These are phyloP conservation scores for Vigna reflexopilosa DNA, from an alignment of 306 rosid species.

Conservation along the genomic window DNA sequence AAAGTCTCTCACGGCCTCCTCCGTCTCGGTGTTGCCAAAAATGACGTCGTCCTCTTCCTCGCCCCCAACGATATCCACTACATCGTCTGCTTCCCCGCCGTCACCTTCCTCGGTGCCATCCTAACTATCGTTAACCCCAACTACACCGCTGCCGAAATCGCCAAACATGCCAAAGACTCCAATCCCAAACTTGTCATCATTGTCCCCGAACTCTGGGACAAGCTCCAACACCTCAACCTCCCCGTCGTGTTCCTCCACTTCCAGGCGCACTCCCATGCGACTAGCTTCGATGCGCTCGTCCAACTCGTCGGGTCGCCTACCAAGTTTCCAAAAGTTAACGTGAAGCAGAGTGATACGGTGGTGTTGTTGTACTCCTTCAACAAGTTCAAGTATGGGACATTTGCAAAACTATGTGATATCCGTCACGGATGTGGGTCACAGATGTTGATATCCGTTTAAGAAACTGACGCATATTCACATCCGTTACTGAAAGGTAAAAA, in stretches of 20 bases:
- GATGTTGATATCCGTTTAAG: too few relatives aligned
- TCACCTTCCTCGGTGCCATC: conserved; percentile 69
- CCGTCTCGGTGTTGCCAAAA: conserved; percentile 64
- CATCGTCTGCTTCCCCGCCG: conserved; percentile 65
- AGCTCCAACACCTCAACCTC: conserved; percentile 57
- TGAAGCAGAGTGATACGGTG: conserved; percentile 74
- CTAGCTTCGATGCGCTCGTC: conserved; percentile 55
- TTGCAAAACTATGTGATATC: too few relatives aligned
- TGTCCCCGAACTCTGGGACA: conserved; percentile 66
- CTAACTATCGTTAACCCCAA: conserved; percentile 77
- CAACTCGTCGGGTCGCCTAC: conserved; percentile 44
- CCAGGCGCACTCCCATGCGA: neutral
- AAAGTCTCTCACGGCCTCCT: conserved; percentile 62
- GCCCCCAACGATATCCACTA: conserved; percentile 73
- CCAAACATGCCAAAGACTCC: conserved; percentile 73
- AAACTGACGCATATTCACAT: too few relatives aligned
- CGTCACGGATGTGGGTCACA: too few relatives aligned
- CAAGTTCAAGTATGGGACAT: too few relatives aligned
- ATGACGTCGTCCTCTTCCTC: conserved; percentile 80
- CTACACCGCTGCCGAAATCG: conserved; percentile 66
- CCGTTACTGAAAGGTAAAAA: too few relatives aligned
- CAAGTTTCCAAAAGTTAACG: conserved; percentile 52
- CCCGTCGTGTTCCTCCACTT: conserved; percentile 62
- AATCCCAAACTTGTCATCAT: conserved; percentile 76
- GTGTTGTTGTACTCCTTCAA: conserved; percentile 84